phyloP scores from a whole-genome alignment of 129 eudicot species.

The Pulicaria dysenterica region DNA sequence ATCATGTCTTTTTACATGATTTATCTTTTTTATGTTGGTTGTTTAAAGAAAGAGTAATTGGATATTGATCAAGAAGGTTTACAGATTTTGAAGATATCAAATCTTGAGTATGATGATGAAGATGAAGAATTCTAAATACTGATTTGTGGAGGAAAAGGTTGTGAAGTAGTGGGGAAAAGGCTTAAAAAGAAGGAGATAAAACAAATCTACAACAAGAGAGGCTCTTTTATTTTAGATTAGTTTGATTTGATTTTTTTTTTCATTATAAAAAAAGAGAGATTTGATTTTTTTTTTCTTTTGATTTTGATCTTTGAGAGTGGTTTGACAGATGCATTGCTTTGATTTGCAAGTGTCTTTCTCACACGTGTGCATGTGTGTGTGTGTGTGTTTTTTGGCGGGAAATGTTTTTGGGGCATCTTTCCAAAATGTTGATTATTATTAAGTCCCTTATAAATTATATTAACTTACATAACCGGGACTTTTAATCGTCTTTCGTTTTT shows the following conservation, averaged over 20 bases:
- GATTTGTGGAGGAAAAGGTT: not conserved
- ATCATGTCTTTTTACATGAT: too few relatives aligned
- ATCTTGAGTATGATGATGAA: not conserved
- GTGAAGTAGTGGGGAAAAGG: slow-evolving; percentile 7
- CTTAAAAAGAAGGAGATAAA: slow-evolving; percentile 19
- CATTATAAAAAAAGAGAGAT: not conserved
- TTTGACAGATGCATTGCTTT: slow-evolving; percentile 56
- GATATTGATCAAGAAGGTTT: slow-evolving; percentile 7
- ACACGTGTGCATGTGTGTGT: slow-evolving; percentile 60
- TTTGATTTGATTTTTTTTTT: slow-evolving; percentile 18
- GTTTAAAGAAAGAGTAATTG: not conserved
- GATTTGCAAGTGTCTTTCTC: slow-evolving; percentile 36
- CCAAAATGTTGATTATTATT: slow-evolving; percentile 27
- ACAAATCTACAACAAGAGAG: slow-evolving; percentile 12
- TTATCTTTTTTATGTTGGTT: too few relatives aligned
- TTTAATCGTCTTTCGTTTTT: slow-evolving; percentile 3
- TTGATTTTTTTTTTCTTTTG: not conserved
- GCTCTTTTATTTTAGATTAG: slow-evolving; percentile 32
- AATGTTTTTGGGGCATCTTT: slow-evolving; percentile 42
- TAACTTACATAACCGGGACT: slow-evolving; percentile 42
- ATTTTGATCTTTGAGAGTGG: slow-evolving; percentile 40
- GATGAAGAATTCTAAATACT: too few relatives aligned
- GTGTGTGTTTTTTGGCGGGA: slow-evolving; percentile 57
- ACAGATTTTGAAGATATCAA: not conserved
- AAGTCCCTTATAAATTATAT: slow-evolving; percentile 26